A percentile compares a stretch with the other conserved stretches of the same genome.
phyloP scores from a whole-genome alignment of 2,329 filamentous ascomycete species.

The Hypoxylon sp. region DNA sequence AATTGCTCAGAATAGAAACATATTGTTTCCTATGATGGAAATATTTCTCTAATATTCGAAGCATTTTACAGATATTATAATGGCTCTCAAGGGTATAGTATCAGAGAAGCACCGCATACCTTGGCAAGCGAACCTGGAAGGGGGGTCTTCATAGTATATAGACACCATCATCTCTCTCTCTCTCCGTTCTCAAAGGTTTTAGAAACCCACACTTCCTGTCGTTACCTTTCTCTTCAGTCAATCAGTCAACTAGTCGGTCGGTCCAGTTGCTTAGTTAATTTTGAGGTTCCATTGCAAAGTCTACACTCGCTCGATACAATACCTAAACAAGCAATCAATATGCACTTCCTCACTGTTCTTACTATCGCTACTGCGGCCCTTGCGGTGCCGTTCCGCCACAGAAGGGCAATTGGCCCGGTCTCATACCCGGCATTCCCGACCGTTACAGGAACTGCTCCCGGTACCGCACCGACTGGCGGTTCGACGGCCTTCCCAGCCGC shows the following conservation, averaged over 20 bases:
- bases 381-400: slow-evolving; percentile 34
- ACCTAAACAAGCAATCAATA: slow-evolving; percentile 29
- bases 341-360: slow-evolving; percentile 40
- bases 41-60: slow-evolving; percentile 19
- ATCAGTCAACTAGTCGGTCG: slow-evolving; percentile 25
- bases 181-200: slow-evolving; percentile 8
- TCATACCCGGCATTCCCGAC: slow-evolving; percentile 12
- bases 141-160: slow-evolving; percentile 26
- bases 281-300: slow-evolving; percentile 25
- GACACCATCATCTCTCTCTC: slow-evolving; percentile 11
- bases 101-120: slow-evolving; percentile 19
- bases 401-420: slow-evolving; percentile 5
- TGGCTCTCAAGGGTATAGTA: slow-evolving; percentile 19
- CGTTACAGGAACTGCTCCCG: slow-evolving; percentile 5
- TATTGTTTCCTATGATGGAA: slow-evolving; percentile 30
- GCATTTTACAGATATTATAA: slow-evolving; percentile 8
- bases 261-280: slow-evolving; percentile 34
- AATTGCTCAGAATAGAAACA: slow-evolving; percentile 44
- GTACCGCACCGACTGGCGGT: slow-evolving; percentile 30
- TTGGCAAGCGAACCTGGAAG: slow-evolving; percentile 17
- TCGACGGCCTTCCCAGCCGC: slow-evolving; percentile 26
- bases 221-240: slow-evolving; percentile 33
- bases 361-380: slow-evolving; percentile 39
- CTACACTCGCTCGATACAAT: slow-evolving; percentile 34
- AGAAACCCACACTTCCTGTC: slow-evolving; percentile 26